These are phyloP conservation scores for Thelonectria discophora DNA, from an alignment of 2,329 filamentous ascomycete species.

Conservation along the genomic window DNA sequence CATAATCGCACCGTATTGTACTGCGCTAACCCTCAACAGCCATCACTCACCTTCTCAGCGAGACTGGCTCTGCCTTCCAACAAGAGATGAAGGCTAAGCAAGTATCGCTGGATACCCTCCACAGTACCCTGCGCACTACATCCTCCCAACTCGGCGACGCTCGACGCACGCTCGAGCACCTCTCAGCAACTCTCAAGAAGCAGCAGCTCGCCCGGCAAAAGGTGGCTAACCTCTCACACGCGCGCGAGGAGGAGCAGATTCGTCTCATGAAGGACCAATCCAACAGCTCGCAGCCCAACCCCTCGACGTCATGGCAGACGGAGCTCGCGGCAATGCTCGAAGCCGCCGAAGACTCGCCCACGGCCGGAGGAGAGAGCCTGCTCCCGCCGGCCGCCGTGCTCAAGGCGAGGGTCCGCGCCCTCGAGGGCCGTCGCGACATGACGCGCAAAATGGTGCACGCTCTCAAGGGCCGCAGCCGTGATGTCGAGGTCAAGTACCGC, in stretches of 20 bases:
- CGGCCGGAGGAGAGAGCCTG: constrained; percentile 47
- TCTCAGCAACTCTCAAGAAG: constrained; percentile 72
- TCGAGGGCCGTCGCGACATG: constrained; percentile 72
- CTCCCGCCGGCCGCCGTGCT: constrained; percentile 70
- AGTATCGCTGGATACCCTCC: constrained; percentile 81
- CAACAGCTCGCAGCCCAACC: constrained; percentile 54
- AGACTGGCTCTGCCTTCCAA: constrained; percentile 82
- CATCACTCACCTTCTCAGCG: constrained; percentile 82
- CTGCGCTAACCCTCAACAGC: constrained; percentile 54
- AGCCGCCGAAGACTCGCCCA: constrained; percentile 50
- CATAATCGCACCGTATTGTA: background rate
- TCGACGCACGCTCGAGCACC: constrained; percentile 74
- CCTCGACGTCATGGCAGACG: constrained; percentile 61
- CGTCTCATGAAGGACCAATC: constrained; percentile 55
- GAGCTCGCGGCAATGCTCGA: constrained; percentile 60
- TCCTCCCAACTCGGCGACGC: constrained; percentile 82
- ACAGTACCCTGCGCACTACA: constrained; percentile 80
- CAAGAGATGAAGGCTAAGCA: constrained; percentile 86
- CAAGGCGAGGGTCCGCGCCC: constrained; percentile 73
- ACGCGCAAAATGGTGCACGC: constrained; percentile 73
- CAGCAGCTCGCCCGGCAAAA: constrained; percentile 74
- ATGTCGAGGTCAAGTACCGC: constrained; percentile 87
- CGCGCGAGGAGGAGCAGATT: constrained; percentile 74
- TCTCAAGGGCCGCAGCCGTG: constrained; percentile 81
- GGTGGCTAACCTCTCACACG: constrained; percentile 79